A percentile compares a stretch with the other conserved stretches of the same genome.
Conservation (phyloP, 768 basidiomycete genomes). For the Mycena venus region DNA sequence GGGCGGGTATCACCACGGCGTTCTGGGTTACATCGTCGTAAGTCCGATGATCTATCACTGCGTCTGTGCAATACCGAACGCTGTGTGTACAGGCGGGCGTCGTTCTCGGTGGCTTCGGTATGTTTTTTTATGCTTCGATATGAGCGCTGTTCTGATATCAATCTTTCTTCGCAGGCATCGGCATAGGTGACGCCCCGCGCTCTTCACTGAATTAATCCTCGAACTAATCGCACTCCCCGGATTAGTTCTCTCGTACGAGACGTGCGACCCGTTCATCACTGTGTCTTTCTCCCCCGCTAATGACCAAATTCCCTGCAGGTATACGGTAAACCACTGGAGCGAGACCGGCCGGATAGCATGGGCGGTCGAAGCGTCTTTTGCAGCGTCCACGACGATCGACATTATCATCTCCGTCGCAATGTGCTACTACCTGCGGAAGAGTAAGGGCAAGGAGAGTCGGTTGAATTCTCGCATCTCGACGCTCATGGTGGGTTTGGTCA, state of each 20-base stretch:
- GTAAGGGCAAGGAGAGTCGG: conserved; percentile 40
- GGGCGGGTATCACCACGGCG: conserved; percentile 52
- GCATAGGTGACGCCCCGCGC: conserved; percentile 41
- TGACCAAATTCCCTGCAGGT: conserved; percentile 38
- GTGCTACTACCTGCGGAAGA: conserved; percentile 50
- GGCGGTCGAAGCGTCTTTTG: conserved; percentile 57
- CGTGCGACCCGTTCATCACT: too few relatives aligned
- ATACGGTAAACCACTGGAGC: conserved; percentile 44
- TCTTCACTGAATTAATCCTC: neutral
- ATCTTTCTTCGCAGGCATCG: conserved; percentile 41
- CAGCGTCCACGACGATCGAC: conserved; percentile 58
- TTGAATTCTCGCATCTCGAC: conserved; percentile 47
- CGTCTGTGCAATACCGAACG: neutral
- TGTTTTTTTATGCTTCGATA: conserved; percentile 12
- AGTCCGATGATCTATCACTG: conserved; percentile 14
- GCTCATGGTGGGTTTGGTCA: conserved; percentile 39
- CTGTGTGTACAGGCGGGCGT: conserved; percentile 43
- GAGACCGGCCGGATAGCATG: conserved; percentile 51
- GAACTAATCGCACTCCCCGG: neutral
- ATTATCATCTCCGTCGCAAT: conserved; percentile 54
- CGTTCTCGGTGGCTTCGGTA: conserved; percentile 55
- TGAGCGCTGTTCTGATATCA: neutral
- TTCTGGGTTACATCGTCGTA: conserved; percentile 54
- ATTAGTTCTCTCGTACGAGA: conserved; percentile 52
- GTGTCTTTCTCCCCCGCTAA: too few relatives aligned